phyloP scores from a whole-genome alignment of 2,329 filamentous ascomycete species.

The Aspergillus sp. region DNA sequence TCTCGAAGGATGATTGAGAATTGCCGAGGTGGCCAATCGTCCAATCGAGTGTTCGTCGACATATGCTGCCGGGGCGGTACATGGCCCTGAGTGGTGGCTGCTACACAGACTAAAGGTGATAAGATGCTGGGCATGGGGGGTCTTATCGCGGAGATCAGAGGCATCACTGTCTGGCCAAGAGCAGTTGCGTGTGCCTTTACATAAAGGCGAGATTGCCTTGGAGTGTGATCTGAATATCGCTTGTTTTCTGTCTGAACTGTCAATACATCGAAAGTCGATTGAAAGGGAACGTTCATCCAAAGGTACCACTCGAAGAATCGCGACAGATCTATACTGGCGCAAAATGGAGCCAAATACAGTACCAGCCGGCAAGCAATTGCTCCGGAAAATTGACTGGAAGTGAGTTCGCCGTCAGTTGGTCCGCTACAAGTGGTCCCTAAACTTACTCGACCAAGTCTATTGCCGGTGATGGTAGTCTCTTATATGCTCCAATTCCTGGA shows the following conservation, averaged over 20 bases:
- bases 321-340: neutral
- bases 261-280: too few relatives aligned
- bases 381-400: neutral
- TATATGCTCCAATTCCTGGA: conserved; percentile 16
- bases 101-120: neutral
- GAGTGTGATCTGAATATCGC: too few relatives aligned
- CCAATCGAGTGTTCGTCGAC: neutral
- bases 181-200: neutral
- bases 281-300: too few relatives aligned
- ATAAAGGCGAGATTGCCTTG: too few relatives aligned
- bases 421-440: neutral
- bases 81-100: neutral
- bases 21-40: neutral
- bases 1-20: neutral
- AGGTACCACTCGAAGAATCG: too few relatives aligned
- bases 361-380: neutral
- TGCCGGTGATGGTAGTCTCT: conserved; percentile 10
- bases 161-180: neutral
- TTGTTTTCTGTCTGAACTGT: too few relatives aligned
- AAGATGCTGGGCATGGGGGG: neutral
- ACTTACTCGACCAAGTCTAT: neutral
- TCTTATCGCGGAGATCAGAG: neutral
- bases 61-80: neutral
- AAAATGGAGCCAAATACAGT: neutral
- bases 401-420: neutral